Percentiles rank a stretch among this genome's conserved stretches.
phyloP scores from a whole-genome alignment of 164 flowering plant species.

The Nymphaea thermarum region DNA sequence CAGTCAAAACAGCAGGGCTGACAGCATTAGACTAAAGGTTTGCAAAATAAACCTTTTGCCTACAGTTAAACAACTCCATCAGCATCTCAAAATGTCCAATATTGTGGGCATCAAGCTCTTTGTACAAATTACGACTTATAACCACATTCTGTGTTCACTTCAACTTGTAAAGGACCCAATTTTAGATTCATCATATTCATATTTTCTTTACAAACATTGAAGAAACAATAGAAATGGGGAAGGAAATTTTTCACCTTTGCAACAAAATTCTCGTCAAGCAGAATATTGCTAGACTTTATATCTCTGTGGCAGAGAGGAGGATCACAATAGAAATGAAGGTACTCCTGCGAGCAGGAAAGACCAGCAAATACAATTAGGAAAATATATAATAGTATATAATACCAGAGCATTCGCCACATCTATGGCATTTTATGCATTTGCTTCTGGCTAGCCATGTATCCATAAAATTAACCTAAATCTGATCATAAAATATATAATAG shows the following conservation, averaged over 20 bases:
- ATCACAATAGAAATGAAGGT: constrained; percentile 93
- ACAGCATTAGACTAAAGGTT: too few species aligned
- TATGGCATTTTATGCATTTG: constrained; percentile 40
- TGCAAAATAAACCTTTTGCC: too few species aligned
- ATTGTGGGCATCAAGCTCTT: too few species aligned
- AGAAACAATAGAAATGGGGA: neutral
- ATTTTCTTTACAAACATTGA: neutral
- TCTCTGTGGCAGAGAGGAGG: constrained; percentile 98
- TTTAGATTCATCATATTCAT: neutral
- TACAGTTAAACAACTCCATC: too few species aligned
- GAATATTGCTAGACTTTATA: constrained; percentile 92
- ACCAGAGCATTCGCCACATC: constrained; percentile 98
- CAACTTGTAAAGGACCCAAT: too few species aligned
- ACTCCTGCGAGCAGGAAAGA: constrained; percentile 81
- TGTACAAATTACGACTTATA: too few species aligned
- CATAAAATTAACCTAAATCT: too few species aligned
- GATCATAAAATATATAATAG: neutral
- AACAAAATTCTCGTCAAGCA: constrained; percentile 73
- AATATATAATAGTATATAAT: constrained; percentile 10
- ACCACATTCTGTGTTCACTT: too few species aligned
- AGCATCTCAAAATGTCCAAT: too few species aligned
- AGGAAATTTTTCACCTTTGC: constrained; percentile 55
- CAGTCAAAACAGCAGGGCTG: too few species aligned
- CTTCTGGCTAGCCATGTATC: neutral
- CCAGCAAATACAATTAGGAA: too few species aligned